Conservation (phyloP, 345 rosid species). For the Gossypium herbaceum region DNA sequence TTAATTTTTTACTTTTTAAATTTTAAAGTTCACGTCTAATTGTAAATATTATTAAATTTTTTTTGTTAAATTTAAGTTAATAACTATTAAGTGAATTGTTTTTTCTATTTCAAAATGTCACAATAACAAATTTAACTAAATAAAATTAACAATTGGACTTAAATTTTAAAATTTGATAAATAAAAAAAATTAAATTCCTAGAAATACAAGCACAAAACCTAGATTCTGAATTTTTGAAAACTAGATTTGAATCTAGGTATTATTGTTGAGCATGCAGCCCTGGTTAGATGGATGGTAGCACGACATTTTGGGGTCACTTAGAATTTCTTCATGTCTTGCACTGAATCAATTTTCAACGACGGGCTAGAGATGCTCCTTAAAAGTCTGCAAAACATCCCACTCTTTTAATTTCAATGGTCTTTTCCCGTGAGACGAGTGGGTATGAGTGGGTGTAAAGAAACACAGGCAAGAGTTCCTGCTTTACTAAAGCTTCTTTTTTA, state of each 20-base stretch:
- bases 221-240: too few species aligned
- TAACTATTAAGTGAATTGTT: too few species aligned
- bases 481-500: conserved; percentile 24
- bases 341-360: background rate
- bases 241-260: too few species aligned
- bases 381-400: conserved; percentile 19
- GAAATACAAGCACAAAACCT: too few species aligned
- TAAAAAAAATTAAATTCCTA: too few species aligned
- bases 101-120: too few species aligned
- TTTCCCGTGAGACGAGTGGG: conserved; percentile 26
- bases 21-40: too few species aligned
- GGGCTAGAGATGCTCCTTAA: background rate
- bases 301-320: background rate
- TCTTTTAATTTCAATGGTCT: conserved; percentile 3
- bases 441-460: background rate
- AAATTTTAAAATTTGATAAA: too few species aligned
- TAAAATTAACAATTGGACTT: fast-evolving
- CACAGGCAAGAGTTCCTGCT: conserved; percentile 18
- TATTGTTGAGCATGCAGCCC: background rate
- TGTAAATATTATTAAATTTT: too few species aligned
- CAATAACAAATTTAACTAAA: too few species aligned
- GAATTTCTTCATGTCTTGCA: background rate
- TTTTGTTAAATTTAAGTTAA: too few species aligned
- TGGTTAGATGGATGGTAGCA: background rate
- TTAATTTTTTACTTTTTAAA: too few species aligned